These are phyloP conservation scores for Podospora tetraspora DNA, from an alignment of 495 filamentous ascomycete genomes.

Conservation along the genomic window DNA sequence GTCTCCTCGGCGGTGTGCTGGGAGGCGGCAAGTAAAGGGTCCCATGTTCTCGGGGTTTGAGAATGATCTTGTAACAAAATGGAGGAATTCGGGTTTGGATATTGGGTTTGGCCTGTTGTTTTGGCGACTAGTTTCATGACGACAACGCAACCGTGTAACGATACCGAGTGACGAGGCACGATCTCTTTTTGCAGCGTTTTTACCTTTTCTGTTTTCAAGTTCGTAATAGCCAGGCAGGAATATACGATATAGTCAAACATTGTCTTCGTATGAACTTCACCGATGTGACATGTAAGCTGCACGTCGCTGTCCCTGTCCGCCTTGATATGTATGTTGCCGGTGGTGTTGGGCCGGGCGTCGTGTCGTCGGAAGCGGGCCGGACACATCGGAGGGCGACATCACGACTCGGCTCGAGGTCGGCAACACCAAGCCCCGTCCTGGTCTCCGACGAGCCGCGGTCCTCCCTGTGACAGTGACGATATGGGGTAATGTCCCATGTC, in stretches of 20 bases:
- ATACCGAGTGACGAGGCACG: not conserved
- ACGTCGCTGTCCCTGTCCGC: not conserved
- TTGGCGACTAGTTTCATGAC: not conserved
- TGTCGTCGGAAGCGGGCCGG: not conserved
- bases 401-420: not conserved
- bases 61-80: not conserved
- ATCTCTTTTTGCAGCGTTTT: not conserved
- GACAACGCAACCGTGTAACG: not conserved
- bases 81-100: not conserved
- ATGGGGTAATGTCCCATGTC: not conserved
- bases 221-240: not conserved
- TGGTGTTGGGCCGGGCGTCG: not conserved
- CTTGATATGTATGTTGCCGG: not conserved
- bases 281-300: not conserved
- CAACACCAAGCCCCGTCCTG: not conserved
- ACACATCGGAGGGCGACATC: not conserved
- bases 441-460: not conserved
- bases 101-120: not conserved
- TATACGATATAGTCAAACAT: not conserved
- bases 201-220: not conserved
- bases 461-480: not conserved
- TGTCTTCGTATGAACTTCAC: not conserved
- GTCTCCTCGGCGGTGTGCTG: slow-evolving; percentile 28
- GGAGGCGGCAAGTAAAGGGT: slow-evolving; percentile 9
- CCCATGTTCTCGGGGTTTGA: not conserved